phyloP scores from a whole-genome alignment of 306 rosid genomes.

The Bauhinia variegata region DNA sequence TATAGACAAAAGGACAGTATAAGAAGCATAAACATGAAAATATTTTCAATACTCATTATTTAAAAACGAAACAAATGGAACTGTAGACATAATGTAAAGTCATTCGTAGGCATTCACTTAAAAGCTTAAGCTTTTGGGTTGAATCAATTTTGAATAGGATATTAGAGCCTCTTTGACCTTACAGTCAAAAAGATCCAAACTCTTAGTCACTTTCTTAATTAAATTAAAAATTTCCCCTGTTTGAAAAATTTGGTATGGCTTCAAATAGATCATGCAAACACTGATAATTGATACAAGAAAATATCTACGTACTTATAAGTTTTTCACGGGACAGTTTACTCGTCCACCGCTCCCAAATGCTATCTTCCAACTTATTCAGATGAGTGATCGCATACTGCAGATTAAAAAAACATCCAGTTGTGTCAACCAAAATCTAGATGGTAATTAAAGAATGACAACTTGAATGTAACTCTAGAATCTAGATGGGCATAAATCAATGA shows the following conservation, averaged over 20 bases:
- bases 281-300: conserved; percentile 11
- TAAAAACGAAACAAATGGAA: too few species aligned
- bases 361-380: conserved; percentile 92
- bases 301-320: conserved; percentile 55
- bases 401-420: conserved; percentile 25
- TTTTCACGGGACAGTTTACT: conserved; percentile 64
- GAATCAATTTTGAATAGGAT: too few species aligned
- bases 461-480: too few species aligned
- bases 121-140: too few species aligned
- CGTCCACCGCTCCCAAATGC: conserved; percentile 92
- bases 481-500: too few species aligned
- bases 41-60: conserved; percentile 18
- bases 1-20: conserved; percentile 35
- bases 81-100: too few species aligned
- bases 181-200: too few species aligned
- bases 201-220: too few species aligned
- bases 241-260: too few species aligned
- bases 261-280: conserved; percentile 7
- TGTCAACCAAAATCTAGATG: conserved; percentile 28
- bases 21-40: conserved; percentile 26
- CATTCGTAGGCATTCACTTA: too few species aligned
- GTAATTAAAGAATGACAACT: neutral
- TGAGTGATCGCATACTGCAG: conserved; percentile 85
- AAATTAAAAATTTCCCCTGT: too few species aligned
- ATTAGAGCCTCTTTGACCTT: too few species aligned